A percentile compares a stretch with the other conserved stretches of the same genome.
Evolutionary conservation across 2,329 filamentous ascomycete genomes (phyloP).

Genomic region (Sodiomyces alkalinus): DNA sequence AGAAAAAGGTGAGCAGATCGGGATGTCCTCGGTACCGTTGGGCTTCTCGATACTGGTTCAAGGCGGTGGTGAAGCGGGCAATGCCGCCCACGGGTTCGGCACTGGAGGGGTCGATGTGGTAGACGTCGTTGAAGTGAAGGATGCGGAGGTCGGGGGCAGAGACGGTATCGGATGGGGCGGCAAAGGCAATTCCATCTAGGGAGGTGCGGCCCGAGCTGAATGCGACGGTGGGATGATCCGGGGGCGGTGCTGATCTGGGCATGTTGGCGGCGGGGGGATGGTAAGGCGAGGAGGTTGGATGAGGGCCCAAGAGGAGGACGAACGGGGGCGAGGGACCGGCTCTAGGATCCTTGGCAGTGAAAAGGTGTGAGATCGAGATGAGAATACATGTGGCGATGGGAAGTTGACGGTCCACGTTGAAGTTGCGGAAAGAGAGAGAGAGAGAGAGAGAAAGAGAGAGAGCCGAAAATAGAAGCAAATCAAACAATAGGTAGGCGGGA

Average conservation of each 20-base stretch:
- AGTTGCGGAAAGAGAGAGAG: too few species aligned
- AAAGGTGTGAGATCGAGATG: too few species aligned
- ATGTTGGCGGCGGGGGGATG: slow-evolving; percentile 1
- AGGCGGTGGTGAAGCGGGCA: slow-evolving; percentile 63
- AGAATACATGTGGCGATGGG: too few species aligned
- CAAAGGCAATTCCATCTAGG: slow-evolving; percentile 1
- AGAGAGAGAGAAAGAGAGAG: too few species aligned
- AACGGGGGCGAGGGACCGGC: too few species aligned
- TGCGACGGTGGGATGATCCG: slow-evolving; percentile 11
- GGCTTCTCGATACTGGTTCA: slow-evolving; percentile 57
- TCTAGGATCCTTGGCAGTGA: too few species aligned
- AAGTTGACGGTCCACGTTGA: too few species aligned
- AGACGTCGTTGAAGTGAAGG: slow-evolving; percentile 87
- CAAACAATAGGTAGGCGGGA: background rate
- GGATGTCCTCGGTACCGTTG: slow-evolving; percentile 47
- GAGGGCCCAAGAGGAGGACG: too few species aligned
- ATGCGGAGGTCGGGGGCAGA: slow-evolving; percentile 56
- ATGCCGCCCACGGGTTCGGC: slow-evolving; percentile 74
- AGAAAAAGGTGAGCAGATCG: slow-evolving; percentile 64
- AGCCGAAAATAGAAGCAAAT: background rate
- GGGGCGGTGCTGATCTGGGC: slow-evolving; percentile 6
- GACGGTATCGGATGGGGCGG: slow-evolving; percentile 6
- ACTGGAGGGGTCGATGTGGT: slow-evolving; percentile 64
- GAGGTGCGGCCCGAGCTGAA: slow-evolving; percentile 14
- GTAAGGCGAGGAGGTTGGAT: background rate